Conservation (phyloP, 164 flowering plant species). For the Stephania yunnanensis region DNA sequence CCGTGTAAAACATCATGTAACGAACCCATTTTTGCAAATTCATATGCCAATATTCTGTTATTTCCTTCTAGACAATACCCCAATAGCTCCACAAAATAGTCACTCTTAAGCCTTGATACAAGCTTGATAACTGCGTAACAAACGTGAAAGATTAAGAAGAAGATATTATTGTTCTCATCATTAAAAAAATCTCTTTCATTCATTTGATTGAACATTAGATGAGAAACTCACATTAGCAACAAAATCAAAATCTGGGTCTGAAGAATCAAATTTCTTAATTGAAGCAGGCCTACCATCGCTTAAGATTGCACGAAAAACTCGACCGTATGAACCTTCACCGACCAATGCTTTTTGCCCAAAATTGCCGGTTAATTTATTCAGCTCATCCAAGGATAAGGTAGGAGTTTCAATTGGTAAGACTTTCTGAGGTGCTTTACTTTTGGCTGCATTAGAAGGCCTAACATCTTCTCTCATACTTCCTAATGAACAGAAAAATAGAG, state of each 20-base stretch:
- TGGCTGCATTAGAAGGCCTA: background rate
- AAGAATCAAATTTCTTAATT: constrained; percentile 83
- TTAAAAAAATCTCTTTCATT: background rate
- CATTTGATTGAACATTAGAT: background rate
- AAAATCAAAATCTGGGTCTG: constrained; percentile 85
- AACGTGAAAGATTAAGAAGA: background rate
- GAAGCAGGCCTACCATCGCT: constrained; percentile 62
- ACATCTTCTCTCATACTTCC: background rate
- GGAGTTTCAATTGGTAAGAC: constrained; percentile 64
- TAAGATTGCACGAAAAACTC: constrained; percentile 75
- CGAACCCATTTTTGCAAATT: constrained; percentile 96
- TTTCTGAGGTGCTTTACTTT: background rate
- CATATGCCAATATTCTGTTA: constrained; percentile 71
- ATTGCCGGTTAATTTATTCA: constrained; percentile 81
- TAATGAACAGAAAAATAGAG: too few species aligned
- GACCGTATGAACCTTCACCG: constrained; percentile 98
- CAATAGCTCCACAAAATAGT: constrained; percentile 75
- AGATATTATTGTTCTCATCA: background rate
- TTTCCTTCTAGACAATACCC: constrained; percentile 94
- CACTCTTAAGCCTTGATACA: constrained; percentile 83
- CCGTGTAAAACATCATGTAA: constrained; percentile 92
- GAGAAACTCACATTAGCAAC: background rate
- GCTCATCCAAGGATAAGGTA: constrained; percentile 62
- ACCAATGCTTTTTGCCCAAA: constrained; percentile 84
- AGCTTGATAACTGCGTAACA: constrained; percentile 53